Evolutionary conservation across 2,329 filamentous ascomycete species (phyloP).

Genomic region (Lizonia empirigonia): DNA sequence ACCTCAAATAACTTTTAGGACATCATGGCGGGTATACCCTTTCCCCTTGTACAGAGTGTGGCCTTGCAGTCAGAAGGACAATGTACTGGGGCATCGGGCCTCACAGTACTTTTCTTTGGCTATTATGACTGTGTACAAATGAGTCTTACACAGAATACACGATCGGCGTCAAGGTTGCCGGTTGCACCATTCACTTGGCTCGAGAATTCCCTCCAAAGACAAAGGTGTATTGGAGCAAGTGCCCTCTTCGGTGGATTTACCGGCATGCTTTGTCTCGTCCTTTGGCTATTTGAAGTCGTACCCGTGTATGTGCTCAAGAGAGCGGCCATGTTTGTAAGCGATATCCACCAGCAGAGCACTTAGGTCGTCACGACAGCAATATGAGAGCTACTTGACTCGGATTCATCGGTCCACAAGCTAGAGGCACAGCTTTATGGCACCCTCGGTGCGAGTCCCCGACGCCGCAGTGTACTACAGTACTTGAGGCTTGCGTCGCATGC

Average conservation of each 20-base stretch:
- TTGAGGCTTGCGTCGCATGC: slow-evolving; percentile 11
- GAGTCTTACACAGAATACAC: slow-evolving; percentile 6
- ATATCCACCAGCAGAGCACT: not conserved
- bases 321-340: not conserved
- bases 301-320: not conserved
- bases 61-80: not conserved
- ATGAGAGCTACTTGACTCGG: not conserved
- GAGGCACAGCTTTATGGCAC: not conserved
- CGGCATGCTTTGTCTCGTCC: not conserved
- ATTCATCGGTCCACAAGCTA: slow-evolving; percentile 3
- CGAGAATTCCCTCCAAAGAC: slow-evolving; percentile 1
- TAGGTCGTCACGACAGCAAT: not conserved
- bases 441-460: not conserved
- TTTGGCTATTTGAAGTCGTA: not conserved
- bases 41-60: too few species aligned
- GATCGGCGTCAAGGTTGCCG: slow-evolving; percentile 2
- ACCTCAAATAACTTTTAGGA: too few species aligned
- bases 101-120: not conserved
- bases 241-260: not conserved
- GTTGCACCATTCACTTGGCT: slow-evolving; percentile 2
- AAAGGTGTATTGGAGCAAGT: not conserved
- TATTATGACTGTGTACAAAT: slow-evolving; percentile 7
- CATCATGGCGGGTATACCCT: too few species aligned
- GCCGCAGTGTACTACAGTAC: slow-evolving; percentile 1
- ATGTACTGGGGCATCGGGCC: not conserved